Evolutionary conservation across 2,329 filamentous ascomycete species (phyloP), one percentile per base, ranked within the genome.

Genomic region (Blastomyces parvus): DNA sequence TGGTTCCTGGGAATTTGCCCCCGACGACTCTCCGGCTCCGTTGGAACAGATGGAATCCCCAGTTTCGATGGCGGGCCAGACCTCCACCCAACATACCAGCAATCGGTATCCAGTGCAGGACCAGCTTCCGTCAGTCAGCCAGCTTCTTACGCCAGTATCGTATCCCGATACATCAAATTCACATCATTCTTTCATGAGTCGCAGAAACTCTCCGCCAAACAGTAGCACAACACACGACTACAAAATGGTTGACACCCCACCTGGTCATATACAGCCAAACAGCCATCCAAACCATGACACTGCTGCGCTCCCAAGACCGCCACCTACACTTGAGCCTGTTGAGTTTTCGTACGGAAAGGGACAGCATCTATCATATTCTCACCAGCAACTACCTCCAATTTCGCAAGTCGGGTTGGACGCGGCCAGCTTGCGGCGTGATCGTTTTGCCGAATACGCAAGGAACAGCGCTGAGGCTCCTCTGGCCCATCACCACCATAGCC

Each of bases 81-180:
- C 11, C 38, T 17, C 59, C 2, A 38, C 59, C 36, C 46, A 53
- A 42, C 8, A 40, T 33, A 55, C 53, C n/a, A 53, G 25, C 57
- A 59, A 38, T 50, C 58, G 58, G 48, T 40, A 59, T 33, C 66
- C 59, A 59, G 63, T 61, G 36, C 71, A 67, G 19, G 71, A 74
- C 60, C 72, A 73, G 61, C 69, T 78, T 13, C 76, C 76, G 19
- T 73, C 76, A 9, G 75, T 78, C 44, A 74, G 74, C 53, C 74
- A 77, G 63, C 66, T 78, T 53, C 67, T 78, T 59, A 76, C 74
- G 1, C 74, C 75, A 2, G 67, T 65, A 17, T 66, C 71, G 19
- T 69, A 67, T 44, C 67, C 71, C 13, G 72, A 66, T 61, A 69
- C 70, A 30, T 66, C 71, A 46, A n/a, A 60, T 13, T 73, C 73